Percentiles rank a stretch among this genome's conserved stretches.
Conservation (phyloP, 2,329 filamentous ascomycete genomes). For the Fusarium tuaranense region DNA sequence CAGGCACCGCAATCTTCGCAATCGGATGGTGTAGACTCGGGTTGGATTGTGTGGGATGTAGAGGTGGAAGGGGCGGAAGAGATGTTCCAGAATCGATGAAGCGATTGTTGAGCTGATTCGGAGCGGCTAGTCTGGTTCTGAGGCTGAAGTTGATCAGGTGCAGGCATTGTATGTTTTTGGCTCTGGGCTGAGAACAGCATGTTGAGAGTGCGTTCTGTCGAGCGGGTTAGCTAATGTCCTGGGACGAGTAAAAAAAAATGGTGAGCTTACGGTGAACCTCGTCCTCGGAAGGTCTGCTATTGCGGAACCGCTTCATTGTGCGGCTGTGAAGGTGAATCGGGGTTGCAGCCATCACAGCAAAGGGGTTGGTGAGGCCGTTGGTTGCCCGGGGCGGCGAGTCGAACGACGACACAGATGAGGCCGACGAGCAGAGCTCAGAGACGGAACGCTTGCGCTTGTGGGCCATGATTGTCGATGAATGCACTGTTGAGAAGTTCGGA, state of each 20-base stretch:
- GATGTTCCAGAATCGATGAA: slow-evolving; percentile 73
- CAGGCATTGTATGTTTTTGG: slow-evolving; percentile 23
- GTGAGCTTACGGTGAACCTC: slow-evolving; percentile 64
- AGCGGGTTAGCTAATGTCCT: slow-evolving; percentile 23
- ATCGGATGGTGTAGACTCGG: slow-evolving; percentile 43
- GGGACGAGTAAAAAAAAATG: not conserved
- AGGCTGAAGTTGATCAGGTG: slow-evolving; percentile 17
- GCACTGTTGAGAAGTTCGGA: not conserved
- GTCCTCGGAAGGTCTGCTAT: slow-evolving; percentile 67
- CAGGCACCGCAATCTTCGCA: slow-evolving; percentile 67
- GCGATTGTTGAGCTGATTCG: slow-evolving; percentile 58
- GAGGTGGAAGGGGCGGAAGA: slow-evolving; percentile 50
- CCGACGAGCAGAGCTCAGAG: slow-evolving; percentile 65
- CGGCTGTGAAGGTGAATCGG: slow-evolving; percentile 64
- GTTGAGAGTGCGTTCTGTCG: slow-evolving; percentile 66
- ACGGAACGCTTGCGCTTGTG: slow-evolving; percentile 75
- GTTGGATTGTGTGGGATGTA: slow-evolving; percentile 37
- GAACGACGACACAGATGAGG: slow-evolving; percentile 57
- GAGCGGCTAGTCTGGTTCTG: slow-evolving; percentile 13
- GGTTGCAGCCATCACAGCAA: slow-evolving; percentile 49
- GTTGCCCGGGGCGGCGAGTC: slow-evolving; percentile 50
- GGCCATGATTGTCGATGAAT: slow-evolving; percentile 45
- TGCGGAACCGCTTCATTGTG: slow-evolving; percentile 71
- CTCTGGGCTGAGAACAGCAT: slow-evolving; percentile 69
- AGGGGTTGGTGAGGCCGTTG: slow-evolving; percentile 47